Percentiles rank a stretch among this genome's conserved stretches.
Evolutionary conservation across 1,139 yeast species (phyloP).

Genomic region (Kluyveromyces sp.): DNA sequence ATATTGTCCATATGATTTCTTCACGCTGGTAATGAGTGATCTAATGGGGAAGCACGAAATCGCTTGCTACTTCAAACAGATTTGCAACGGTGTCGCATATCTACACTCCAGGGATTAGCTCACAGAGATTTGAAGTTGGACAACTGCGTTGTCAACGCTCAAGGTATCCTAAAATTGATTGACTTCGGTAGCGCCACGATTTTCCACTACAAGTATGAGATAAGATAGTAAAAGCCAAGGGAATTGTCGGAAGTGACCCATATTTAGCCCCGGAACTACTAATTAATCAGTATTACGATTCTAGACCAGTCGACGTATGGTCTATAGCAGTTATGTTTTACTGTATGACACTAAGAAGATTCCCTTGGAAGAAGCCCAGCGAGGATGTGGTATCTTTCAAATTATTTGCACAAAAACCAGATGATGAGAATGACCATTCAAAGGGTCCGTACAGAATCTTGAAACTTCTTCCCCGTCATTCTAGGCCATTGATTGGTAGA

Average conservation of each 20-base stretch:
- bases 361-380: conserved; percentile 72
- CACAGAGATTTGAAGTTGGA: conserved; percentile 73
- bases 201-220: conserved; percentile 39
- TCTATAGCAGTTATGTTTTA: conserved; percentile 69
- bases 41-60: conserved; percentile 51
- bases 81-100: conserved; percentile 51
- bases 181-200: conserved; percentile 76
- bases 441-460: conserved; percentile 72
- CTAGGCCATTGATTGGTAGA: conserved; percentile 60
- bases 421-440: conserved; percentile 28
- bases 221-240: conserved; percentile 42
- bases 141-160: conserved; percentile 59
- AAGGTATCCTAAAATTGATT: conserved; percentile 60
- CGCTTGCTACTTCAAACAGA: conserved; percentile 62
- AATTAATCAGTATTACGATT: conserved; percentile 44
- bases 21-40: conserved; percentile 70
- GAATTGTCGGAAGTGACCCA: conserved; percentile 80
- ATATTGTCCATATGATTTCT: conserved; percentile 66
- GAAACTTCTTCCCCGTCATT: conserved; percentile 71
- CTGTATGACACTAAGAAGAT: conserved; percentile 63
- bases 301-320: conserved; percentile 71
- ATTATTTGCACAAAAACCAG: conserved; percentile 36
- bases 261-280: conserved; percentile 73
- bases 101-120: conserved; percentile 64
- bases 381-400: conserved; percentile 45